Evolutionary conservation across 163 green algal genomes (phyloP).

Genomic region (Chlorella variabilis): DNA sequence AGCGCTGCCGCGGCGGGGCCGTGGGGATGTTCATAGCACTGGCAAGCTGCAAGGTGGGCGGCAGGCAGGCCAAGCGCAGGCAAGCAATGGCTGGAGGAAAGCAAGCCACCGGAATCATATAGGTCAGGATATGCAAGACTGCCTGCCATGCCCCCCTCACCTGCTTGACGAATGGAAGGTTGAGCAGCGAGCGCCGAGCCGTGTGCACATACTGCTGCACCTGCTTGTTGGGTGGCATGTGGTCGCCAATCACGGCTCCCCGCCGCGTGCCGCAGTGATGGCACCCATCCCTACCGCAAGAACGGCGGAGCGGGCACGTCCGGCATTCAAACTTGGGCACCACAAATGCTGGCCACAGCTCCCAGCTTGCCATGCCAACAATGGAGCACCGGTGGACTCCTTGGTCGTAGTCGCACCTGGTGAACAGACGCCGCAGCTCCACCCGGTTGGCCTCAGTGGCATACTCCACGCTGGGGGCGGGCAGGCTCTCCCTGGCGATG

Average conservation of each 20-base stretch:
- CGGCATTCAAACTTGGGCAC: too few relatives aligned
- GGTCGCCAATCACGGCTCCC: conserved; percentile 74
- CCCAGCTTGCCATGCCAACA: too few relatives aligned
- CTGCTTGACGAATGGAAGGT: background rate
- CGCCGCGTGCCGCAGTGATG: conserved; percentile 76
- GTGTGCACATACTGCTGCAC: conserved; percentile 30
- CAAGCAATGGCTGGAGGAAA: background rate
- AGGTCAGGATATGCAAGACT: too few relatives aligned
- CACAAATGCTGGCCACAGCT: too few relatives aligned
- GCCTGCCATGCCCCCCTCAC: background rate
- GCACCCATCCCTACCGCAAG: conserved; percentile 69
- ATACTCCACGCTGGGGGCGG: conserved; percentile 68
- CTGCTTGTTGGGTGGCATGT: conserved; percentile 89
- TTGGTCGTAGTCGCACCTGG: too few relatives aligned
- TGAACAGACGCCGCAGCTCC: conserved; percentile 73
- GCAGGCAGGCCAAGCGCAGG: too few relatives aligned
- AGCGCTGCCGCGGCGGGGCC: conserved; percentile 23
- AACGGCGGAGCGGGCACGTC: background rate
- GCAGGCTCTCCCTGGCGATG: conserved; percentile 72
- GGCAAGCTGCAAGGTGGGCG: background rate
- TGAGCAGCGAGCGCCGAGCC: background rate
- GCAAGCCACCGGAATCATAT: background rate
- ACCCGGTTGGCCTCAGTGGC: conserved; percentile 52
- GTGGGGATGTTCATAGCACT: conserved; percentile 19
- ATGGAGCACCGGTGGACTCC: too few relatives aligned